Conservation (phyloP, 768 basidiomycete genomes). For the Peribolospora baueri region DNA sequence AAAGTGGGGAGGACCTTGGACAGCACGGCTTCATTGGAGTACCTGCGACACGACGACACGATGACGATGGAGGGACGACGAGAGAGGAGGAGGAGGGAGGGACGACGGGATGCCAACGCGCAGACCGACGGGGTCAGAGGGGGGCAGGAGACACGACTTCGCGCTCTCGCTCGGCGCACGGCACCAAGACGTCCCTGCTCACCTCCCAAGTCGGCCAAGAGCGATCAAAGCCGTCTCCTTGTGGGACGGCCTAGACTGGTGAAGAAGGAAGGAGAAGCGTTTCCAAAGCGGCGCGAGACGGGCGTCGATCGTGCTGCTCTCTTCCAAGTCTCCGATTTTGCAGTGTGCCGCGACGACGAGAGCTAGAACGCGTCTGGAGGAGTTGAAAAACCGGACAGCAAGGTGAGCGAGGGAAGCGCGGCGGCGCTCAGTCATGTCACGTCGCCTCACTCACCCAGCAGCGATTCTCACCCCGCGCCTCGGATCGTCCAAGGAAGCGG, state of each 20-base stretch:
- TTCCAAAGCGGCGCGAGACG: not conserved
- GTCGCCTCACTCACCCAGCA: slow-evolving; percentile 4
- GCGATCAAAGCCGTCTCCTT: slow-evolving; percentile 6
- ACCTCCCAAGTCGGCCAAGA: slow-evolving; percentile 1
- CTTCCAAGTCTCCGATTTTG: not conserved
- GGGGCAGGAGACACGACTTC: slow-evolving; percentile 32
- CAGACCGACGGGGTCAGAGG: slow-evolving; percentile 27
- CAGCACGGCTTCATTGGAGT: not conserved
- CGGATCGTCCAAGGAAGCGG: not conserved
- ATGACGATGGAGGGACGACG: not conserved
- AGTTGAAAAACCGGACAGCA: not conserved
- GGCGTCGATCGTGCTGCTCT: not conserved
- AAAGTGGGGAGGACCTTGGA: too few species aligned
- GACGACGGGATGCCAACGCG: not conserved
- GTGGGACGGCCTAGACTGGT: not conserved
- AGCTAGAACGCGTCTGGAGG: slow-evolving; percentile 4
- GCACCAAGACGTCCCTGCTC: not conserved
- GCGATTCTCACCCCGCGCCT: slow-evolving; percentile 8
- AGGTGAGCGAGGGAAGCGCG: not conserved
- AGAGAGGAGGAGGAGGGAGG: not conserved
- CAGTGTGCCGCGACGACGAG: slow-evolving; percentile 3
- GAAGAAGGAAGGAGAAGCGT: not conserved
- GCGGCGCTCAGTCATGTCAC: too few species aligned
- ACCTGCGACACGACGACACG: not conserved
- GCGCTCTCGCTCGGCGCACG: slow-evolving; percentile 21